Percentiles rank a stretch among this genome's conserved stretches.
Conservation (phyloP, 2,329 filamentous ascomycete genomes). For the Diplodia sapinea region DNA sequence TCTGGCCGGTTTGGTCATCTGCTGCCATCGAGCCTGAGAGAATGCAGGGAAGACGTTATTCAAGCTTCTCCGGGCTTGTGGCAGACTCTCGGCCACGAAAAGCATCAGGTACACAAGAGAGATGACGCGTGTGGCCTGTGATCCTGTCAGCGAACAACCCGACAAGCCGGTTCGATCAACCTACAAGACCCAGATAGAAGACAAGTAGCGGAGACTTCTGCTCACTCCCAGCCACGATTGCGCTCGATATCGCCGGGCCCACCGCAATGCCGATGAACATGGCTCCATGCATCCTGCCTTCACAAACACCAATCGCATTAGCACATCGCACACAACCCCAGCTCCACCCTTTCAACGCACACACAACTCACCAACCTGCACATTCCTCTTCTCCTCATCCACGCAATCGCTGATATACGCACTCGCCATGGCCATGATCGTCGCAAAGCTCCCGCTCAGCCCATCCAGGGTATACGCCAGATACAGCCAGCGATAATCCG, state of each 20-base stretch:
- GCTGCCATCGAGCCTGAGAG: constrained; percentile 2
- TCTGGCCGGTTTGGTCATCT: constrained; percentile 1
- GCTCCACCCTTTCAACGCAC: not conserved
- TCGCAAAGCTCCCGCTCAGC: constrained; percentile 32
- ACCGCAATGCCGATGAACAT: constrained; percentile 35
- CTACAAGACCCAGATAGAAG: constrained; percentile 33
- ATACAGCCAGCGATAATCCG: constrained; percentile 32
- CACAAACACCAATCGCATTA: not conserved
- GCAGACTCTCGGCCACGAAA: constrained; percentile 32
- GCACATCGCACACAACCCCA: not conserved
- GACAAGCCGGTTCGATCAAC: not conserved
- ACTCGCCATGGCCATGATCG: constrained; percentile 34
- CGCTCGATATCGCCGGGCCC: constrained; percentile 31
- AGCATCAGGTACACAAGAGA: constrained; percentile 31
- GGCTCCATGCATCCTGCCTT: constrained; percentile 32
- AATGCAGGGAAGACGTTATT: not conserved
- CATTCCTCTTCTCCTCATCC: constrained; percentile 30
- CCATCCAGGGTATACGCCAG: constrained; percentile 32
- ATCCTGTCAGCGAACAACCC: not conserved
- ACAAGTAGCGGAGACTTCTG: constrained; percentile 31
- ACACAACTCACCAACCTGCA: constrained; percentile 30
- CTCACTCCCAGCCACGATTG: constrained; percentile 18
- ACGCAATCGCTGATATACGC: constrained; percentile 34
- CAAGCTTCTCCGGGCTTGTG: not conserved
- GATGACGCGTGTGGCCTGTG: constrained; percentile 29